phyloP scores from a whole-genome alignment of 176 grass and related monocot species.

The Musa schizocarpa region DNA sequence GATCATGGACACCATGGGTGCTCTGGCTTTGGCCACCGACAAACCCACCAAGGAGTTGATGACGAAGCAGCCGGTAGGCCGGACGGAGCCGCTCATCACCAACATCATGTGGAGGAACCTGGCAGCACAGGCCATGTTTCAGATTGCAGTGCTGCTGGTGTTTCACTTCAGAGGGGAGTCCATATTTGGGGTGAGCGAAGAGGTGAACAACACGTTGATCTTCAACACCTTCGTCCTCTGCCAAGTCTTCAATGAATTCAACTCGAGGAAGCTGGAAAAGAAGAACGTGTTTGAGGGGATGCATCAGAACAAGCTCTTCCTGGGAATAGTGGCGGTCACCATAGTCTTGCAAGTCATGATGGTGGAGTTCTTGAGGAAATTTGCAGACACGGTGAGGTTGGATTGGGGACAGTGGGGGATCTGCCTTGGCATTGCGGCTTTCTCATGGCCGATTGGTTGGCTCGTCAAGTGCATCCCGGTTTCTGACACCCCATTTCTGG shows the following conservation, averaged over 20 bases:
- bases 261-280: constrained; percentile 56
- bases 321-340: constrained; percentile 52
- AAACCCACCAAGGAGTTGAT: constrained; percentile 44
- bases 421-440: constrained; percentile 50
- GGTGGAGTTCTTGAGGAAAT: constrained; percentile 75
- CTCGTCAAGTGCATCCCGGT: constrained; percentile 65
- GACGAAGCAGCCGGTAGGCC: constrained; percentile 47
- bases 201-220: constrained; percentile 61
- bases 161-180: constrained; percentile 44
- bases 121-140: constrained; percentile 48
- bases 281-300: constrained; percentile 74
- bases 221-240: constrained; percentile 89
- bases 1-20: constrained; percentile 92
- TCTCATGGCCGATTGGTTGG: constrained; percentile 82
- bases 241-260: constrained; percentile 98
- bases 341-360: constrained; percentile 59
- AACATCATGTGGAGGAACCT: constrained; percentile 93
- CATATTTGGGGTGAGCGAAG: constrained; percentile 27
- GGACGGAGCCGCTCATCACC: constrained; percentile 76
- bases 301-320: constrained; percentile 56
- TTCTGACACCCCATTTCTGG: constrained; percentile 10
- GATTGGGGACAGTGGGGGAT: constrained; percentile 50
- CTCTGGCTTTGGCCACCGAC: constrained; percentile 61
- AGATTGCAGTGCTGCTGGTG: constrained; percentile 47
- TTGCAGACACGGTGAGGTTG: constrained; percentile 71